Base-by-base conservation (phyloP, 768 basidiomycete genomes). In the Suillus hirtellus region DNA sequence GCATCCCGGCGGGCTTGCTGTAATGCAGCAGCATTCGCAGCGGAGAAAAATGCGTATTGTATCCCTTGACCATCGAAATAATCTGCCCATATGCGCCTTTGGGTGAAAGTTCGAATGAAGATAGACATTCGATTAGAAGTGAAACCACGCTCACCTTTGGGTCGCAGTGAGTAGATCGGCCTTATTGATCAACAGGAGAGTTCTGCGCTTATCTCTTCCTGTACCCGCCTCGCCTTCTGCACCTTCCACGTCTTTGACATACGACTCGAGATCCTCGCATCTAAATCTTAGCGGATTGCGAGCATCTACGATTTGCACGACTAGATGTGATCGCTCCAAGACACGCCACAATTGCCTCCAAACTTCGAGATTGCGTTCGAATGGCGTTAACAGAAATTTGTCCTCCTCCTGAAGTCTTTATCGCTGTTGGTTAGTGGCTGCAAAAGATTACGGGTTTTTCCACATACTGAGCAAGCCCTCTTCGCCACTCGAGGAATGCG, bases 331-430 rank as follows among this genome's bases (percentile, higher is more conserved):
- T 24, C 95, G 86, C 77, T 99, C 97, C 10, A 97, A 78, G 1
- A 99, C 97, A 59, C 97, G 84, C 97, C 97, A 99, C 9, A 99
- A 84, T 71, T 99, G 97, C 49, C 97, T 82, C 96, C 97, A 99
- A 14, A 99, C 97, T 80, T 99, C 96, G 38, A 99, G 78, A 72
- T 99, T 99, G 56, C 95, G 90, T 73, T 99, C 97, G 71, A 97
- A 99, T 5, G 95, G 96, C 0, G 96, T 96, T 1, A 98, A 81
- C n/a, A 98, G 83, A 35, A 99, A 85, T 46, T 87, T 85, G 62
- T 96, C 90, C 65, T 84, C 81, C 70, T 97, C 95, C 72, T 96
- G 94, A 14, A 98, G 80, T 63, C 95, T 97, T 63, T 52, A 46
- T 6, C 40, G 1, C n/a, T 35, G 34, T 37, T 11, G n/a, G 27